Evolutionary conservation across 2,329 filamentous ascomycete species (phyloP), one percentile per base, ranked within the genome.

Genomic region (Mycogone perniciosa): DNA sequence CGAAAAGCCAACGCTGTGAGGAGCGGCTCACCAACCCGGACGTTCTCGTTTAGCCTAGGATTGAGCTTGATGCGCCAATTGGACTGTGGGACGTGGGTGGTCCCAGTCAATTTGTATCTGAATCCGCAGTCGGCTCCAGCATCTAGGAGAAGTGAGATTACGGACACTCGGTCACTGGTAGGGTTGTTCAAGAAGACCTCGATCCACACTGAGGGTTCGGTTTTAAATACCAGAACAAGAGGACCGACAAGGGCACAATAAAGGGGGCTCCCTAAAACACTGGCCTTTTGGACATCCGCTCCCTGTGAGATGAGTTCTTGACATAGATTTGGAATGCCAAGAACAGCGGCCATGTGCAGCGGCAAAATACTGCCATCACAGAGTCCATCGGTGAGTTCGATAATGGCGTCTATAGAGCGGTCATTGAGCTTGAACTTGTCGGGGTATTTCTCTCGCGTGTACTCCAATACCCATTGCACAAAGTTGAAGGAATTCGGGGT

Each of bases 401-500:
- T 40, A 4, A 64, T 52, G 7, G 53, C 53, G n/a, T 56, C 56
- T 26, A 57, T 52, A 0, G 60, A 59, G 5, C 26, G 7, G 34
- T 39, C 29, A 11, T 29, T 27, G 5, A 61, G 58, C 0, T 51
- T 53, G 1, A 42, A 48, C 11, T 7, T 34, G 6, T 56, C 53
- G 1, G 68, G 66, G 46, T 59, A 67, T 2, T 53, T 61, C 20
- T 61, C 56, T 20, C 63, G 57, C 1, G 61, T 62, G 51, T 66
- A 69, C 41, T 70, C 66, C 20, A 71, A 51, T 3, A 59, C 57
- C 68, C 69, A 71, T 20, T 70, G 67, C 7, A 64, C 60, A 31
- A 70, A 68, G 51, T 62, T 66, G 43, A 58, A 62, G 1, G 60
- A 56, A 26, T 54, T 60, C 0, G 59, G 50, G 0, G 37, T 41